A percentile compares a stretch with the other conserved stretches of the same genome.
phyloP scores from a whole-genome alignment of 1,284 basidiomycete genomes.

The Grifola frondosa region DNA sequence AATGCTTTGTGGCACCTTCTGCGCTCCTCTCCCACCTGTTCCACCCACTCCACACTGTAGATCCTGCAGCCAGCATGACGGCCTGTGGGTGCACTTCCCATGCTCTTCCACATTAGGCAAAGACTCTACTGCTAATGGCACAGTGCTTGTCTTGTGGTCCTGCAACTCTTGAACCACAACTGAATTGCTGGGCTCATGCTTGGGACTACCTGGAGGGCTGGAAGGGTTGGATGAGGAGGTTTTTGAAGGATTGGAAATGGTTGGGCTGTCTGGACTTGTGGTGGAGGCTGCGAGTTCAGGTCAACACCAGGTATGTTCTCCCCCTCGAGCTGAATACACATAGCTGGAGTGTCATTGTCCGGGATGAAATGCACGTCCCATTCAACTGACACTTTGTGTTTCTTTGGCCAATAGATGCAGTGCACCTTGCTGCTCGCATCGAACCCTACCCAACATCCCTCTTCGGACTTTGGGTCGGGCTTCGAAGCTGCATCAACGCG shows the following conservation, averaged over 20 bases:
- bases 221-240: neutral
- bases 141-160: neutral
- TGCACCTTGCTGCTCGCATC: slow-evolving; percentile 31
- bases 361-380: slow-evolving; percentile 28
- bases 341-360: neutral
- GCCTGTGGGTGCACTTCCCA: neutral
- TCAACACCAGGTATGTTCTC: slow-evolving; percentile 5
- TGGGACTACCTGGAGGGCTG: neutral
- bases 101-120: neutral
- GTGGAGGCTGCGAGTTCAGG: slow-evolving; percentile 2
- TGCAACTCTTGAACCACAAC: neutral
- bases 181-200: neutral
- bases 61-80: slow-evolving; percentile 3
- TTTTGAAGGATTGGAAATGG: neutral
- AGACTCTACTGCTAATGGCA: slow-evolving; percentile 1
- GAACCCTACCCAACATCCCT: slow-evolving; percentile 33
- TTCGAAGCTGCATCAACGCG: slow-evolving; percentile 22
- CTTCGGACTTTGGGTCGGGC: slow-evolving; percentile 25
- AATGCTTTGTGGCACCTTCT: slow-evolving; percentile 4
- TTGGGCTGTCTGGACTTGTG: neutral
- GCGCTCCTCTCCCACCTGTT: slow-evolving; percentile 12
- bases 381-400: slow-evolving; percentile 32
- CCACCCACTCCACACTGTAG: slow-evolving; percentile 7
- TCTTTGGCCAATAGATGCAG: slow-evolving; percentile 36
- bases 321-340: slow-evolving; percentile 10